These are phyloP conservation scores for Tetragonia tetragonoides DNA, from an alignment of 148 eudicot species.

Conservation along the genomic window DNA sequence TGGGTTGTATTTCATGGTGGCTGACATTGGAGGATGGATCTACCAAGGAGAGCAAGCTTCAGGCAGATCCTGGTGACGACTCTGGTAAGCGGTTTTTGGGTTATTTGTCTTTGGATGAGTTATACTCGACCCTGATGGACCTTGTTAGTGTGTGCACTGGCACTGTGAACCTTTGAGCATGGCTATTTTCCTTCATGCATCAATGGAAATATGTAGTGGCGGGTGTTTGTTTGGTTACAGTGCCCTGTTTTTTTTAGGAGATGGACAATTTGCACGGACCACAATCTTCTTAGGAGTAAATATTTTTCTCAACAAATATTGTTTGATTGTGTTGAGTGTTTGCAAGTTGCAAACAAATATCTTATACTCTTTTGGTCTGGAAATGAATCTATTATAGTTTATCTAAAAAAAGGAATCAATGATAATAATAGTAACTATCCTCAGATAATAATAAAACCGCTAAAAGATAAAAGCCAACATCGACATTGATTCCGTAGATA, in stretches of 20 bases:
- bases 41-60: conserved; percentile 43
- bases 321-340: no score
- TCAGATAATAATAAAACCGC: no score
- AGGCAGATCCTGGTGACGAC: conserved; percentile 32
- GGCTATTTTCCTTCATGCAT: not conserved
- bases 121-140: conserved; percentile 79
- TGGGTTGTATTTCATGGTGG: conserved; percentile 95
- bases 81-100: conserved; percentile 62
- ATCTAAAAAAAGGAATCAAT: no score
- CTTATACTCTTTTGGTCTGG: not conserved
- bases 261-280: not conserved
- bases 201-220: not conserved
- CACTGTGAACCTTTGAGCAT: conserved; percentile 39
- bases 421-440: no score
- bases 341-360: not conserved
- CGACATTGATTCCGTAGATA: no score
- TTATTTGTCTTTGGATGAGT: conserved; percentile 57
- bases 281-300: not conserved
- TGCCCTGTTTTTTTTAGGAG: not conserved
- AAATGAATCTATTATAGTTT: no score
- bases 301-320: no score
- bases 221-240: not conserved
- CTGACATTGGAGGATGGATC: conserved; percentile 63
- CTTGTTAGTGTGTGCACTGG: conserved; percentile 59
- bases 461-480: no score